A percentile compares a stretch with the other conserved stretches of the same genome.
Conservation (phyloP, 2,329 filamentous ascomycete species). For the Penicillium brasilianum region DNA sequence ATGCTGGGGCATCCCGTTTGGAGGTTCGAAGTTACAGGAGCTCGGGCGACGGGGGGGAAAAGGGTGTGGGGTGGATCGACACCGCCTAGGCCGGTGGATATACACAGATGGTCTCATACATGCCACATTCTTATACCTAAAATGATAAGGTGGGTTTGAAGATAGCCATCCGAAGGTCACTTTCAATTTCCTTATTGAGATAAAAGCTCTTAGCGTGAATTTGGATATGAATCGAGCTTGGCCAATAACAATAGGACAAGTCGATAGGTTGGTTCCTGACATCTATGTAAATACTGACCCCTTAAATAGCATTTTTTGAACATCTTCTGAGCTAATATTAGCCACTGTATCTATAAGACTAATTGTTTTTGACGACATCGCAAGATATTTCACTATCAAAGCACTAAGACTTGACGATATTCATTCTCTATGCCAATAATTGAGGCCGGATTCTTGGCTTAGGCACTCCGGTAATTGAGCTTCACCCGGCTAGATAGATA, state of each 20-base stretch:
- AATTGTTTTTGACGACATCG: too few species aligned
- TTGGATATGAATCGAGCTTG: neutral
- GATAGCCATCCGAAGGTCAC: neutral
- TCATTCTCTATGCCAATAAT: too few species aligned
- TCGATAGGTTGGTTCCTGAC: neutral
- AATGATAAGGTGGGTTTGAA: neutral
- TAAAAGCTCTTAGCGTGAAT: too few species aligned
- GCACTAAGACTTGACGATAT: too few species aligned
- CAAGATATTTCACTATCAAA: too few species aligned
- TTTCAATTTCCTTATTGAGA: too few species aligned
- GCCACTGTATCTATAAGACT: too few species aligned
- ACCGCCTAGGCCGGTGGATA: slow-evolving; percentile 21
- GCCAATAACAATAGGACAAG: neutral
- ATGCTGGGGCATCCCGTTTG: slow-evolving; percentile 15
- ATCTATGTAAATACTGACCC: neutral
- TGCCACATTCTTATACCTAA: neutral
- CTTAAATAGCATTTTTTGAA: too few species aligned
- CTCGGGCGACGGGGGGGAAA: slow-evolving; percentile 20
- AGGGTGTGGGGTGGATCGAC: slow-evolving; percentile 23
- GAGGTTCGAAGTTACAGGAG: slow-evolving; percentile 17
- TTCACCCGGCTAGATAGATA: too few species aligned
- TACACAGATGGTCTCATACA: neutral
- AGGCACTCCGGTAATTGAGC: too few species aligned
- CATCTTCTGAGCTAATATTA: too few species aligned
- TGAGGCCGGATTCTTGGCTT: too few species aligned